Percentiles rank a stretch among this genome's conserved stretches.
These are phyloP conservation scores for Didymella pinodella DNA, from an alignment of 2,329 filamentous ascomycete species.

Conservation along the genomic window DNA sequence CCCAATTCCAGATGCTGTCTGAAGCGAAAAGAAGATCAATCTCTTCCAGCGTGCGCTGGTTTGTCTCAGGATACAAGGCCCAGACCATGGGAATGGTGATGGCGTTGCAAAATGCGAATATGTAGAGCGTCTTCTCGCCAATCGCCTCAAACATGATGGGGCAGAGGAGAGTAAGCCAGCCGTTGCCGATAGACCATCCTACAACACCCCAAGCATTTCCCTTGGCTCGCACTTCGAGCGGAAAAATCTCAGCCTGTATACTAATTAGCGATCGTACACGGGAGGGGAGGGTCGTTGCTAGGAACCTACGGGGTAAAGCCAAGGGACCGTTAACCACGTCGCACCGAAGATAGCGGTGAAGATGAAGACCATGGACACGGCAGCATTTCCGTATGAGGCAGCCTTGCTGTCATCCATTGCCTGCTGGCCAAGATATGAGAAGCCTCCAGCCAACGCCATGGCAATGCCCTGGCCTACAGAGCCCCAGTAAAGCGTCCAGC, in stretches of 20 bases:
- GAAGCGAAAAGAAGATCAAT: conserved; percentile 77
- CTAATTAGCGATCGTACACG: not conserved
- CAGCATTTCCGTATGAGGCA: conserved; percentile 67
- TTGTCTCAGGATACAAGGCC: conserved; percentile 77
- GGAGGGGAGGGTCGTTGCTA: not conserved
- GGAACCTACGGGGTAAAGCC: conserved; percentile 62
- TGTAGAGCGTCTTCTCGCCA: conserved; percentile 74
- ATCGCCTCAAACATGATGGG: conserved; percentile 64
- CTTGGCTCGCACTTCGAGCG: conserved; percentile 72
- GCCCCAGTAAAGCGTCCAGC: conserved; percentile 75
- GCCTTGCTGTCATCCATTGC: conserved; percentile 58
- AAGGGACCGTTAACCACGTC: conserved; percentile 66
- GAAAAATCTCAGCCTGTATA: conserved; percentile 71
- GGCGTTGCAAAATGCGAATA: conserved; percentile 74
- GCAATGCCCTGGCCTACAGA: conserved; percentile 68
- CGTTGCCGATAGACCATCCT: conserved; percentile 79
- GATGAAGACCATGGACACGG: conserved; percentile 74
- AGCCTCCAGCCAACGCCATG: conserved; percentile 72
- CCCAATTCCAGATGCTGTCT: conserved; percentile 72
- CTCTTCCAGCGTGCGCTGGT: conserved; percentile 76
- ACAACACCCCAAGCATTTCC: conserved; percentile 80
- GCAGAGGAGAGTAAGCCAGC: conserved; percentile 62
- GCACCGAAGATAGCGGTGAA: conserved; percentile 72
- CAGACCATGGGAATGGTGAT: conserved; percentile 74
- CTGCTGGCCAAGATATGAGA: conserved; percentile 63